These are phyloP conservation scores for Coemansia sp. DNA, from an alignment of 192 early-diverging fungal genomes.

Conservation along the genomic window DNA sequence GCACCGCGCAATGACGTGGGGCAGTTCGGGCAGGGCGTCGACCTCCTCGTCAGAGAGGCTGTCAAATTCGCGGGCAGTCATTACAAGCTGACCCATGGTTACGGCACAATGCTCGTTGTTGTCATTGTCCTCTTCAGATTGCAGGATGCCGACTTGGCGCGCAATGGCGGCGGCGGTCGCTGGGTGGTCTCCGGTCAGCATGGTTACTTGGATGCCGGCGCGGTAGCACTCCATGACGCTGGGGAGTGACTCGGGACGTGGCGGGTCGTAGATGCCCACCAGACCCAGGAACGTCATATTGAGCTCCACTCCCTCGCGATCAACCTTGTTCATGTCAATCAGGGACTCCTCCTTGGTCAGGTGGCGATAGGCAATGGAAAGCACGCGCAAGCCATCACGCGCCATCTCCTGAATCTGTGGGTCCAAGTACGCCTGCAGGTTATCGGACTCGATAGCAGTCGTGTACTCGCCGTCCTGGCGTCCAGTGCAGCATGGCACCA, in stretches of 20 bases:
- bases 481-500: slow-evolving; percentile 69
- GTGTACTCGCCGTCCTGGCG: slow-evolving; percentile 46
- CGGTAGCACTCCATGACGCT: slow-evolving; percentile 75
- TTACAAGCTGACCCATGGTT: slow-evolving; percentile 55
- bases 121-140: slow-evolving; percentile 29
- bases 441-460: slow-evolving; percentile 23
- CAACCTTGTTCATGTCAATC: slow-evolving; percentile 43
- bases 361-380: slow-evolving; percentile 74
- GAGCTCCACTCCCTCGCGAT: slow-evolving; percentile 65
- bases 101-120: slow-evolving; percentile 33
- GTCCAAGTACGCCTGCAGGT: slow-evolving; percentile 52
- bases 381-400: slow-evolving; percentile 77
- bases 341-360: slow-evolving; percentile 40
- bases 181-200: slow-evolving; percentile 96
- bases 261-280: slow-evolving; percentile 93
- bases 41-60: slow-evolving; percentile 78
- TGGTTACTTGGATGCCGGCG: slow-evolving; percentile 94
- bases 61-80: slow-evolving; percentile 89
- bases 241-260: slow-evolving; percentile 66
- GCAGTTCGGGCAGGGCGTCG: slow-evolving; percentile 74
- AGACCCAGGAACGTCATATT: slow-evolving; percentile 82
- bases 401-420: slow-evolving; percentile 73
- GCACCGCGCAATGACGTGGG: slow-evolving; percentile 91
- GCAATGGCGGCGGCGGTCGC: slow-evolving; percentile 92
- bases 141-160: slow-evolving; percentile 79